Percentiles rank a stretch among this genome's conserved stretches.
phyloP scores from a whole-genome alignment of 768 basidiomycete species.

The Lentinula raphanica region DNA sequence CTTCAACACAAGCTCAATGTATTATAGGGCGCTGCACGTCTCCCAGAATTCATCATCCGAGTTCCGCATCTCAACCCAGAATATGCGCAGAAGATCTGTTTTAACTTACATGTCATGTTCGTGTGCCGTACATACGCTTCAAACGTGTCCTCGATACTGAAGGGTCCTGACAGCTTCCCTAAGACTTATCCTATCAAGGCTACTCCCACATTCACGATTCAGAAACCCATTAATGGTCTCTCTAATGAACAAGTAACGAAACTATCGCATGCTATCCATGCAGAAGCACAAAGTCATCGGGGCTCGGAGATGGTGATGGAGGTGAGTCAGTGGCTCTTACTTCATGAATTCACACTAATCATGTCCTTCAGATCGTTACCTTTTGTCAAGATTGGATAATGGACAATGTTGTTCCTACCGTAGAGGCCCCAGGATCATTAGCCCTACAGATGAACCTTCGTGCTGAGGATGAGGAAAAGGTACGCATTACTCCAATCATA shows the following conservation, averaged over 20 bases:
- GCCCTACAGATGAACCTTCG: constrained; percentile 76
- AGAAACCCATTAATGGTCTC: constrained; percentile 61
- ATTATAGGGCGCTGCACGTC: constrained; percentile 55
- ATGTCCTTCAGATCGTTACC: constrained; percentile 49
- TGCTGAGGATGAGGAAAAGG: constrained; percentile 64
- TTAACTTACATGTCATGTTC: constrained; percentile 69
- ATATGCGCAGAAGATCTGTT: constrained; percentile 52
- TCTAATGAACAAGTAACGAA: constrained; percentile 49
- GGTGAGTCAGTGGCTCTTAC: constrained; percentile 32
- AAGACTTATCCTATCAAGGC: constrained; percentile 78
- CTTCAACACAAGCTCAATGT: background rate
- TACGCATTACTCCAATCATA: too few species aligned
- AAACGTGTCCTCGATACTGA: background rate
- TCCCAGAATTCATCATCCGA: constrained; percentile 74
- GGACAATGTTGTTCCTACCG: constrained; percentile 47
- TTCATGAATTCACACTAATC: background rate
- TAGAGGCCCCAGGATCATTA: constrained; percentile 63
- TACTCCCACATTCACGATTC: constrained; percentile 60
- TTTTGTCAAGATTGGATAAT: constrained; percentile 70
- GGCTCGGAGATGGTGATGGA: constrained; percentile 80
- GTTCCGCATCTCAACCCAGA: constrained; percentile 60
- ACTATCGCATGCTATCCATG: constrained; percentile 54
- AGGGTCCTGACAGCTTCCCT: constrained; percentile 50
- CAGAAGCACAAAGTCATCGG: constrained; percentile 57
- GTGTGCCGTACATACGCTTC: constrained; percentile 14